Percentiles rank a stretch among this genome's conserved stretches.
Conservation (phyloP, 805 yeast species). For the Hanseniaspora singularis region DNA sequence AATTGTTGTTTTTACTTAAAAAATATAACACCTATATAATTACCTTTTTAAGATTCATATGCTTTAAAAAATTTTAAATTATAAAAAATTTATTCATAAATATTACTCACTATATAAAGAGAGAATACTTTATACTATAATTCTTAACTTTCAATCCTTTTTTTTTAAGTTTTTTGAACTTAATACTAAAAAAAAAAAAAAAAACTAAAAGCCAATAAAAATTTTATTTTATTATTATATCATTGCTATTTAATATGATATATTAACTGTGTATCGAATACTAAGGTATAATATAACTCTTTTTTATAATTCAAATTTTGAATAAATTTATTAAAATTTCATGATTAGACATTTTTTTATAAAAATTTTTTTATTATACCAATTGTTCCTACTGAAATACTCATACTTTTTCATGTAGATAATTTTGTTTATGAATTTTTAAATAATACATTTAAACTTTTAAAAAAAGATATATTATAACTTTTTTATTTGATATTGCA, state of each 20-base stretch:
- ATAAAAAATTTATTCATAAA: no score
- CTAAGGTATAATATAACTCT: conserved; percentile 14
- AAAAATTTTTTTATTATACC: conserved; percentile 25
- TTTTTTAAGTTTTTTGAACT: no score
- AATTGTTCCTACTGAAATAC: conserved; percentile 35
- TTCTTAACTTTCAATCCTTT: no score
- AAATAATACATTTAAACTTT: neutral
- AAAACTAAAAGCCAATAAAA: no score
- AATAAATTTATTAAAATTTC: neutral
- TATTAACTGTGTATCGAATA: neutral
- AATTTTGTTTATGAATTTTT: conserved; percentile 25
- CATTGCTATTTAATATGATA: neutral
- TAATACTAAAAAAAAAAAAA: no score
- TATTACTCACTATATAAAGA: no score
- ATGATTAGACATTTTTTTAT: conserved; percentile 20
- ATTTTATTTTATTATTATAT: no score
- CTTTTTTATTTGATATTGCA: neutral
- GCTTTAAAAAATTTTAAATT: no score
- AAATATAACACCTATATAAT: no score
- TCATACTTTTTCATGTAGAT: conserved; percentile 32
- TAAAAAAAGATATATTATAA: conserved; percentile 4
- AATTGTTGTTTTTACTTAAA: no score
- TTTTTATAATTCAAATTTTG: neutral
- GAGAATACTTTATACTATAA: no score
- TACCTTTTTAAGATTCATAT: no score